A percentile compares a stretch with the other conserved stretches of the same genome.
Evolutionary conservation across 164 flowering plant species (phyloP).

Genomic region (Platanus orientalis): DNA sequence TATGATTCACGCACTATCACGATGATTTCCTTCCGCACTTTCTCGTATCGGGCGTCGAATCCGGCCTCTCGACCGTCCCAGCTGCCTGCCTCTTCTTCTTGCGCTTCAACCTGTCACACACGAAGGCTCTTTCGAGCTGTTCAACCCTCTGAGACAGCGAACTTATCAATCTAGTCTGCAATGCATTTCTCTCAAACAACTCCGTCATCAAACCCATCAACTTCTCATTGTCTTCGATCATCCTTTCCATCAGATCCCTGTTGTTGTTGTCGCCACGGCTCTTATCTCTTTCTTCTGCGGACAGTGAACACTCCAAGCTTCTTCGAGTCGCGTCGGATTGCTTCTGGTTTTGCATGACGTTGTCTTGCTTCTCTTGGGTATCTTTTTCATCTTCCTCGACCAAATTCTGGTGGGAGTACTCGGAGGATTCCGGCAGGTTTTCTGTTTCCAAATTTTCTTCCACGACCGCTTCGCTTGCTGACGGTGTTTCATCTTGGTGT

Average conservation of each 20-base stretch:
- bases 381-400: conserved; percentile 8
- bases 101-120: conserved; percentile 33
- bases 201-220: conserved; percentile 48
- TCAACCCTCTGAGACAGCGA: conserved; percentile 52
- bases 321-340: not conserved
- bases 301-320: not conserved
- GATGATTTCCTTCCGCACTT: conserved; percentile 6
- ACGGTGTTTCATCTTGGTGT: not conserved
- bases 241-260: conserved; percentile 35
- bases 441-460: conserved; percentile 7
- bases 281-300: conserved; percentile 5
- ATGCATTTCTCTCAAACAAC: conserved; percentile 41
- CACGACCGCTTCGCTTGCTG: not conserved
- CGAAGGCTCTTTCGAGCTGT: conserved; percentile 49
- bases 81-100: conserved; percentile 34
- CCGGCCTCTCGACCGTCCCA: conserved; percentile 5
- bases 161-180: conserved; percentile 39
- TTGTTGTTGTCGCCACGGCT: conserved; percentile 8
- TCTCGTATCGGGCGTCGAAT: not conserved
- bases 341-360: conserved; percentile 2
- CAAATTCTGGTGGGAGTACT: conserved; percentile 1
- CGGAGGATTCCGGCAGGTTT: conserved; percentile 6
- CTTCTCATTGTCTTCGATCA: conserved; percentile 50
- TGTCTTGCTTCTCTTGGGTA: not conserved
- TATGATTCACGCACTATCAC: too few relatives aligned